Base-by-base conservation (phyloP, 805 yeast genomes). In the Ogataea parapolymorpha region DNA sequence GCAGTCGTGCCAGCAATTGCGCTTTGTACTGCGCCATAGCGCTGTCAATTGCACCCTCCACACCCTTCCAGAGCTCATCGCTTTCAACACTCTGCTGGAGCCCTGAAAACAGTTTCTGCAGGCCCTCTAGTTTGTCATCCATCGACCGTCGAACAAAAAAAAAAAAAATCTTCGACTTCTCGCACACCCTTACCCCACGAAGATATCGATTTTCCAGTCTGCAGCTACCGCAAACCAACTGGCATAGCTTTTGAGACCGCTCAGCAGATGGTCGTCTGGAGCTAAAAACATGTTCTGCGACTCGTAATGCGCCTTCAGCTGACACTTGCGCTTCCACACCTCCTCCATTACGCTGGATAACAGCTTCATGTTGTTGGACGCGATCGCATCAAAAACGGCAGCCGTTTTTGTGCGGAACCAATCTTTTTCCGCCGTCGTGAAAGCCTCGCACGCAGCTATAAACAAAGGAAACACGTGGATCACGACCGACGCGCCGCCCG, bases 391-490 rank as follows among this genome's bases (percentile, higher is more conserved):
- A 26, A 46, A 53, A n/a, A 53, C 36, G 14, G 28, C 9, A 15
- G 32, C 20, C 45, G 44, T 38, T 12, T 36, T 48, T 9, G 39
- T 14, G 10, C 37, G 11, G 27, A 42, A 40, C 54, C 50, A 50
- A 3, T 12, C 18, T 14, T 39, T 24, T 12, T 51, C 48, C 7
- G 32, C 38, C 3, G 8, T 18, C 6, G 31, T 15, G 16, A 33
- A 20, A 4, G 44, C 44, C 18, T 52, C 55, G 27, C 55, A 50
- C 3, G 50, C 39, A 4, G 50, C 50, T 8, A 50, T 35, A 26
- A 52, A 50, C 15, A 52, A 36, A 11, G 52, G 53, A 20, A 36
- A 46, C 24, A 44, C 27, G 18, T 49, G 50, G 11, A 42, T 43
- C 12, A 48, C 43, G 10, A 33, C 37, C 2, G 55, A 46, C 14